Evolutionary conservation across 2,329 filamentous ascomycete species (phyloP).

Genomic region (Rhinocladiella similis): DNA sequence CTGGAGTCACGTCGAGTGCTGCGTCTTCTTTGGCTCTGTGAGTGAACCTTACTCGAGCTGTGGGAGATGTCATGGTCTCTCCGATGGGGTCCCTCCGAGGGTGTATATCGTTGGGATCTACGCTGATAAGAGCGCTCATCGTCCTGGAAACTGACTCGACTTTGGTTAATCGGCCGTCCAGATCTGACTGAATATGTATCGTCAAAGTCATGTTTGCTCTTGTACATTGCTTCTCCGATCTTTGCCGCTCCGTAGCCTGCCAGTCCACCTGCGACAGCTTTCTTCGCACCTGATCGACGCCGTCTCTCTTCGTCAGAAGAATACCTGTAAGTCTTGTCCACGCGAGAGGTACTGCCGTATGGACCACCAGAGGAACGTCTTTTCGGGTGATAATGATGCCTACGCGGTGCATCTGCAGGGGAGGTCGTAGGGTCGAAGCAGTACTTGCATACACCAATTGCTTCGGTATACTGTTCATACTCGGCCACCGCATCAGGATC

Average conservation of each 20-base stretch:
- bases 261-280: conserved; percentile 53
- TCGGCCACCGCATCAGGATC: conserved; percentile 64
- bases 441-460: conserved; percentile 64
- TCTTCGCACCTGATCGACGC: conserved; percentile 48
- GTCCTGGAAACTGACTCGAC: conserved; percentile 32
- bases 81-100: conserved; percentile 39
- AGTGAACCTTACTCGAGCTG: conserved; percentile 10
- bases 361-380: conserved; percentile 31
- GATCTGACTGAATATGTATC: conserved; percentile 62
- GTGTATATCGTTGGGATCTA: conserved; percentile 43
- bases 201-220: conserved; percentile 55
- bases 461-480: conserved; percentile 68
- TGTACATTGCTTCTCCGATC: conserved; percentile 55
- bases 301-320: conserved; percentile 50
- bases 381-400: conserved; percentile 54
- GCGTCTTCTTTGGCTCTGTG: background rate
- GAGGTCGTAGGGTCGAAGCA: conserved; percentile 64
- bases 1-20: conserved; percentile 16
- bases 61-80: conserved; percentile 33
- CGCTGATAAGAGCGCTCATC: conserved; percentile 33
- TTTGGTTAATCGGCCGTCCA: conserved; percentile 42
- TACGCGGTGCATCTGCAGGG: conserved; percentile 59
- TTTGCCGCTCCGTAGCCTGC: conserved; percentile 55
- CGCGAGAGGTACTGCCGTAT: conserved; percentile 43
- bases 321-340: conserved; percentile 63